phyloP scores from a whole-genome alignment of 148 eudicot species.

The Heliamphora exappendiculata region DNA sequence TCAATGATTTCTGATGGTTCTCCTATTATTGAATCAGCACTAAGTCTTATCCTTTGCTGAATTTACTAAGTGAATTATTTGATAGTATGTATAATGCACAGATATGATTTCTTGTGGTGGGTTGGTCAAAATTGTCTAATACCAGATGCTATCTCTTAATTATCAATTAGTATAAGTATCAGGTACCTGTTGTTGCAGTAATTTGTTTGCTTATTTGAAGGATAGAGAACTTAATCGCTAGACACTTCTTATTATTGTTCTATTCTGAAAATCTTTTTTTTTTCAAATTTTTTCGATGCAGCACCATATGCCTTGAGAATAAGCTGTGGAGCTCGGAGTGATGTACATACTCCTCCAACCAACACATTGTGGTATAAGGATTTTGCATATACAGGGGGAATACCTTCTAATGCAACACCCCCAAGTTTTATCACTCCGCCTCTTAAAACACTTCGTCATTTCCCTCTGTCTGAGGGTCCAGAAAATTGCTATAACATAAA shows the following conservation, averaged over 20 bases:
- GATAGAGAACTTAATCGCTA: background rate
- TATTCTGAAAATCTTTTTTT: background rate
- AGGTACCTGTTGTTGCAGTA: background rate
- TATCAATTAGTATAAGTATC: background rate
- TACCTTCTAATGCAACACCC: conserved; percentile 67
- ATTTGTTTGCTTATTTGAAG: background rate
- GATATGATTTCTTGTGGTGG: too few relatives aligned
- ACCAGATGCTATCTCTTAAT: background rate
- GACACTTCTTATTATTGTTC: background rate
- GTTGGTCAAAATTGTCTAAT: too few relatives aligned
- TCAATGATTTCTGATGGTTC: too few relatives aligned
- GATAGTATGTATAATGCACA: too few relatives aligned
- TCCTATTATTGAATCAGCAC: too few relatives aligned
- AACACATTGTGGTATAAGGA: conserved; percentile 86
- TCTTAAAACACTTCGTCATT: conserved; percentile 66
- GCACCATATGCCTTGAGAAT: conserved; percentile 83
- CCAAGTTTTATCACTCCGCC: conserved; percentile 79
- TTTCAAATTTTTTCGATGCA: conserved; percentile 25
- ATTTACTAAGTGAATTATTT: too few relatives aligned
- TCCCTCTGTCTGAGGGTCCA: conserved; percentile 86
- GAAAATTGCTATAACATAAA: conserved; percentile 81
- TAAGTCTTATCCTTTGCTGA: too few relatives aligned
- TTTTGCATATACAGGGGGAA: conserved; percentile 83
- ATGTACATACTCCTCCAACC: conserved; percentile 58
- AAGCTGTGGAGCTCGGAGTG: conserved; percentile 82